phyloP scores from a whole-genome alignment of 495 filamentous ascomycete species.

The Daldinia vernicosa region DNA sequence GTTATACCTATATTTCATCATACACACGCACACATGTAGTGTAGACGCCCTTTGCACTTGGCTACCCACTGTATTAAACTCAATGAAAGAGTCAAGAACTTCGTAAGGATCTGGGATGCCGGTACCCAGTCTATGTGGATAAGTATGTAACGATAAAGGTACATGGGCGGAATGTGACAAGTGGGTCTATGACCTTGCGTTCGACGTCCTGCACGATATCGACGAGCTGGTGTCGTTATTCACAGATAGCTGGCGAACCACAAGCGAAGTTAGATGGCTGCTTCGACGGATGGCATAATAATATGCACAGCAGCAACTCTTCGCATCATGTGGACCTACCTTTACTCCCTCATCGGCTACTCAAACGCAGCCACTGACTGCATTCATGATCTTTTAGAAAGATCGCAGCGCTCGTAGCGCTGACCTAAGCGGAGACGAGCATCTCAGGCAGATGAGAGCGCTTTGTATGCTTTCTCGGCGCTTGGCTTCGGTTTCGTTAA shows the following conservation, averaged over 20 bases:
- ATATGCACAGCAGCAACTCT: constrained; percentile 50
- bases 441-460: constrained; percentile 50
- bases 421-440: constrained; percentile 46
- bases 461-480: constrained; percentile 48
- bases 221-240: constrained; percentile 42
- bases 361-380: constrained; percentile 36
- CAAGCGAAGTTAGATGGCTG: constrained; percentile 47
- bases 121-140: constrained; percentile 48
- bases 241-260: constrained; percentile 34
- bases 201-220: constrained; percentile 46
- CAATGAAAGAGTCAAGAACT: constrained; percentile 40
- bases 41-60: too few species aligned
- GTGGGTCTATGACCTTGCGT: constrained; percentile 49
- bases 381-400: constrained; percentile 39
- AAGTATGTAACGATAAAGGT: constrained; percentile 45
- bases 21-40: too few species aligned
- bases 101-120: constrained; percentile 43
- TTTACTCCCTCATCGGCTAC: constrained; percentile 46
- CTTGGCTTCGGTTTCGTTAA: constrained; percentile 47
- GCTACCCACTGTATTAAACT: not conserved
- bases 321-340: constrained; percentile 47
- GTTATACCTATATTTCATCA: too few species aligned
- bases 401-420: constrained; percentile 46
- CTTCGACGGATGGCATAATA: constrained; percentile 44
- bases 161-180: constrained; percentile 46